Evolutionary conservation across 1,139 yeast species (phyloP).

Genomic region (Entelexis paramagnoliae): DNA sequence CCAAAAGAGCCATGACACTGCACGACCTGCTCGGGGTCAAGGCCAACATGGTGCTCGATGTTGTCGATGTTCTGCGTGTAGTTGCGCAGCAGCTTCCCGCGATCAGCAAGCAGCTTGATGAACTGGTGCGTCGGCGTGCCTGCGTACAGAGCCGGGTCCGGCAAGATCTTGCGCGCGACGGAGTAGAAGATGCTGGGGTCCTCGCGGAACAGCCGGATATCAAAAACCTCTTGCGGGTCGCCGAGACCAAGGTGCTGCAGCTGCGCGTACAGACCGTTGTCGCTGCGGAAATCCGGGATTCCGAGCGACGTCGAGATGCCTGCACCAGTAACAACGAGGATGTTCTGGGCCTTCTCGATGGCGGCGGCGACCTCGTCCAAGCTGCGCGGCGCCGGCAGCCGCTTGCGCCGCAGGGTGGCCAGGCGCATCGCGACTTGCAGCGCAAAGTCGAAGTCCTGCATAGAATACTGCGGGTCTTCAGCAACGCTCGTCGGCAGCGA

Average conservation of each 20-base stretch:
- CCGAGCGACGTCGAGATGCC: constrained; percentile 91
- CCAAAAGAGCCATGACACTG: constrained; percentile 98
- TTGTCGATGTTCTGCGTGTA: constrained; percentile 95
- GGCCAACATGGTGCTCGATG: constrained; percentile 75
- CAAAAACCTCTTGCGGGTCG: constrained; percentile 94
- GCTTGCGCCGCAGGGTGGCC: constrained; percentile 27
- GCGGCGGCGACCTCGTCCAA: constrained; percentile 51
- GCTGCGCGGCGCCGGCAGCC: constrained; percentile 33
- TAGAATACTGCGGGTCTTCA: constrained; percentile 22
- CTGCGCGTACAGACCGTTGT: constrained; percentile 72
- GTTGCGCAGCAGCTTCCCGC: constrained; percentile 70
- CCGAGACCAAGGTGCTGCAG: constrained; percentile 60
- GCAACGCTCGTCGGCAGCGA: constrained; percentile 28
- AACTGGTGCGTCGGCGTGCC: constrained; percentile 83
- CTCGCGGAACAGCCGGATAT: constrained; percentile 55
- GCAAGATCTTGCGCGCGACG: constrained; percentile 79
- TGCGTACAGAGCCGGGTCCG: constrained; percentile 36
- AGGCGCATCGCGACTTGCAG: constrained; percentile 30
- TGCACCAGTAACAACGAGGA: constrained; percentile 85
- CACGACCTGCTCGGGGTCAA: constrained; percentile 55
- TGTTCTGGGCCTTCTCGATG: constrained; percentile 46
- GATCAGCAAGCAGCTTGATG: constrained; percentile 61
- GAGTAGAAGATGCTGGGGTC: constrained; percentile 81
- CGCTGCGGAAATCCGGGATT: constrained; percentile 89
- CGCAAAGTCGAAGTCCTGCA: constrained; percentile 25